Evolutionary conservation across 306 rosid species (phyloP), one percentile per base, ranked within the genome.

Genomic region (Arachis stenosperma): DNA sequence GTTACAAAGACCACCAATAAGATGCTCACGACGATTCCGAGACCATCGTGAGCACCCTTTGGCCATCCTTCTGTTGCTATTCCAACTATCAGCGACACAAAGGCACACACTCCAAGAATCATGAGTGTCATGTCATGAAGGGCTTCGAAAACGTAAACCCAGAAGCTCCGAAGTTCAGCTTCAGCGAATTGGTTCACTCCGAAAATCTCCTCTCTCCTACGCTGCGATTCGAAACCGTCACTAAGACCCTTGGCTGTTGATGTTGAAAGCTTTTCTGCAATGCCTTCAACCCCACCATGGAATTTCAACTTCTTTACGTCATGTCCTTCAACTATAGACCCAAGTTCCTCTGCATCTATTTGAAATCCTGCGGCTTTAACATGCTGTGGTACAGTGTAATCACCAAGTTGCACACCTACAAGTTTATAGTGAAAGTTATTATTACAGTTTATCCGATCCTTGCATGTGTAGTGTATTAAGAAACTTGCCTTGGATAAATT

Each of bases 41-140:
- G 92, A n/a, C 98, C 98, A 65, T 93, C 97, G 56, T 93, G 97
- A 27, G 98, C 90, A n/a, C 97, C 98, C 15, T 75, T 68, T 2
- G 98, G 98, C 97, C 98, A 93, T 33, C 97, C 98, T 83, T 91
- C 98, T 5, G 84, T 89, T 48, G 78, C 78, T 64, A 91, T 77
- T 15, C 98, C 98, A 22, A 93, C 92, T 2, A 84, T 37, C 55
- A 93, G 74, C 27, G 98, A 93, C 77, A 91, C 91, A 17, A 93
- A 43, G 43, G 98, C 97, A 48, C 97, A 93, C 59, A 70, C 87
- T 46, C 94, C 98, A 0, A 91, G 96, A 76, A 93, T 91, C 96
- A 91, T 91, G 40, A 93, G 97, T 44, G 97, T 91, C 97, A 88
- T 88, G 84, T 91, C 98, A 22, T 93, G 97, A 74, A 93, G 88